These are phyloP conservation scores for Sarcomyxa edulis DNA, from an alignment of 768 basidiomycete genomes.

Conservation along the genomic window DNA sequence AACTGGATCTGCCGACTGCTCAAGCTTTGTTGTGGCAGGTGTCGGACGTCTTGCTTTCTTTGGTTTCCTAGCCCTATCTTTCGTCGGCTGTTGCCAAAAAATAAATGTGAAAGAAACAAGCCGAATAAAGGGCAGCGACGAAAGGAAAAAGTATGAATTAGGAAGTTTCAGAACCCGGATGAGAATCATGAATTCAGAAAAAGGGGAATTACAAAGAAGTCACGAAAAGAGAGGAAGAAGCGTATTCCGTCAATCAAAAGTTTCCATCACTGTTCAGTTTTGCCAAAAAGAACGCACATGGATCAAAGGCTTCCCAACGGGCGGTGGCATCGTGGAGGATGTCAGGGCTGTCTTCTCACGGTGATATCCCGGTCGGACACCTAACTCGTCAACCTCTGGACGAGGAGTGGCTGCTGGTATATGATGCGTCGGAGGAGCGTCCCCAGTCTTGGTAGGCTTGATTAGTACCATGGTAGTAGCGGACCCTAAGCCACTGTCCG, in stretches of 20 bases:
- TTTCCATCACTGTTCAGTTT: slow-evolving; percentile 36
- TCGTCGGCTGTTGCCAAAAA: slow-evolving; percentile 55
- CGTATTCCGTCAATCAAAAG: slow-evolving; percentile 37
- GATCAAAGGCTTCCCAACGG: slow-evolving; percentile 63
- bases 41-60: slow-evolving; percentile 35
- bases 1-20: neutral
- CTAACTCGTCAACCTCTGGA: slow-evolving; percentile 42
- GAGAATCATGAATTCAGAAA: slow-evolving; percentile 13
- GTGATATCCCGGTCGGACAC: slow-evolving; percentile 11
- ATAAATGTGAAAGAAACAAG: slow-evolving; percentile 15
- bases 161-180: slow-evolving; percentile 15
- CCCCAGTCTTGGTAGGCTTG: slow-evolving; percentile 34
- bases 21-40: neutral
- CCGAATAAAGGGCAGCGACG: slow-evolving; percentile 15
- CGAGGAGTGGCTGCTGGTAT: slow-evolving; percentile 42
- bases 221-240: slow-evolving; percentile 20
- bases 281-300: slow-evolving; percentile 86
- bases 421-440: slow-evolving; percentile 17
- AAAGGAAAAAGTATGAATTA: slow-evolving; percentile 10
- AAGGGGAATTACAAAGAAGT: slow-evolving; percentile 17
- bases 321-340: slow-evolving; percentile 31
- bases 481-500: slow-evolving; percentile 53
- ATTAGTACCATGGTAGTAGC: slow-evolving; percentile 65
- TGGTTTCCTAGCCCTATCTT: slow-evolving; percentile 66
- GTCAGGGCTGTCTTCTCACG: slow-evolving; percentile 4